These are phyloP conservation scores for Erucastrum elatum DNA, from an alignment of 345 rosid genomes.

Conservation along the genomic window DNA sequence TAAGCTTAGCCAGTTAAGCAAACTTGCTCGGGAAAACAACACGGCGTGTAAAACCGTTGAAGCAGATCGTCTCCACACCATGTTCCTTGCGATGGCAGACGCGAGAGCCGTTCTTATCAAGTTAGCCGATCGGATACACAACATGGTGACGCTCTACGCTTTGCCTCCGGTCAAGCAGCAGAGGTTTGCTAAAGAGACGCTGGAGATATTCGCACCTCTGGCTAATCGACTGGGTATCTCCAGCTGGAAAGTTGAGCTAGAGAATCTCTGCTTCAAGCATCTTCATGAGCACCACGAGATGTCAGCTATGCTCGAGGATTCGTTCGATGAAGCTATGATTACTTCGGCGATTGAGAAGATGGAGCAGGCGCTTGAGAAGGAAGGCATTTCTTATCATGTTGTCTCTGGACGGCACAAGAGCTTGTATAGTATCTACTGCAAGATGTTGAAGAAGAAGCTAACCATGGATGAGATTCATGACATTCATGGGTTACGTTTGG, in stretches of 20 bases:
- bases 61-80: constrained; percentile 92
- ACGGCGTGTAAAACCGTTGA: constrained; percentile 81
- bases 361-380: constrained; percentile 62
- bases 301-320: constrained; percentile 64
- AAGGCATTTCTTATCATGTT: constrained; percentile 59
- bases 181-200: constrained; percentile 92
- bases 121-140: constrained; percentile 93
- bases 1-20: constrained; percentile 89
- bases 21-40: constrained; percentile 93
- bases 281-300: constrained; percentile 70
- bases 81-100: constrained; percentile 96
- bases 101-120: constrained; percentile 95
- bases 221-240: constrained; percentile 88
- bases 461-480: constrained; percentile 89
- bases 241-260: constrained; percentile 86
- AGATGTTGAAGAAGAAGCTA: constrained; percentile 89
- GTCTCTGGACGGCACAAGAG: constrained; percentile 87
- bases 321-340: constrained; percentile 69
- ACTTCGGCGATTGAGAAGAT: constrained; percentile 65
- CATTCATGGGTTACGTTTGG: constrained; percentile 84
- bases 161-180: constrained; percentile 72
- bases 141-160: constrained; percentile 89
- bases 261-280: constrained; percentile 88
- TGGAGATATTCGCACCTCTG: constrained; percentile 89
- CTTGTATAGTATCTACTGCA: constrained; percentile 82